Evolutionary conservation across 768 basidiomycete genomes (phyloP).

Genomic region (Pholiota molesta): DNA sequence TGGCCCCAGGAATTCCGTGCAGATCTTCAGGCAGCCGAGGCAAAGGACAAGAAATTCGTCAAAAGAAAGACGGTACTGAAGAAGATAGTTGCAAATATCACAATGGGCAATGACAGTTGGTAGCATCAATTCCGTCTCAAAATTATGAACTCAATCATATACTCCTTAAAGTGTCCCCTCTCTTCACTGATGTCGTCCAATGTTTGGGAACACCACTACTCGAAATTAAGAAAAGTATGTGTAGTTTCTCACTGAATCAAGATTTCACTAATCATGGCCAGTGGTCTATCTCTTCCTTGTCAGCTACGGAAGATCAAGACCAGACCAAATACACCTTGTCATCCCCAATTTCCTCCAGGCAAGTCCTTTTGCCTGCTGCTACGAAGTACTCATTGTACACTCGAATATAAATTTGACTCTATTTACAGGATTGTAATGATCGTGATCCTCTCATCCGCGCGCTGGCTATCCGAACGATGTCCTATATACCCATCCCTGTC

Average conservation of each 20-base stretch:
- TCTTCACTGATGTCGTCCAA: constrained; percentile 95
- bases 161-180: constrained; percentile 73
- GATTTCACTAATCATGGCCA: constrained; percentile 34
- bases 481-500: constrained; percentile 92
- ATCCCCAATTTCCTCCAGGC: constrained; percentile 91
- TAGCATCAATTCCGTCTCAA: constrained; percentile 33
- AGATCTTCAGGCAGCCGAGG: constrained; percentile 88
- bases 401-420: neutral
- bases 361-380: constrained; percentile 21
- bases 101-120: constrained; percentile 99
- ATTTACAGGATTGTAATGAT: constrained; percentile 88
- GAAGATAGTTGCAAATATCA: constrained; percentile 98
- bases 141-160: constrained; percentile 22
- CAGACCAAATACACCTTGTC: constrained; percentile 91
- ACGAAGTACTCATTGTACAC: neutral
- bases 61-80: constrained; percentile 95
- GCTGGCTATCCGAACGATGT: constrained; percentile 98
- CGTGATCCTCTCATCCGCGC: constrained; percentile 97
- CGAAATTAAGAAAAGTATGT: constrained; percentile 98
- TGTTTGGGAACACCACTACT: constrained; percentile 93
- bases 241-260: constrained; percentile 2
- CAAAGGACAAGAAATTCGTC: constrained; percentile 95
- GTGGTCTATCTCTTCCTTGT: constrained; percentile 98
- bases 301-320: constrained; percentile 93
- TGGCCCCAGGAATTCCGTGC: constrained; percentile 77